These are phyloP conservation scores for Tuber microsphaerosporum DNA, from an alignment of 495 filamentous ascomycete species.

Conservation along the genomic window DNA sequence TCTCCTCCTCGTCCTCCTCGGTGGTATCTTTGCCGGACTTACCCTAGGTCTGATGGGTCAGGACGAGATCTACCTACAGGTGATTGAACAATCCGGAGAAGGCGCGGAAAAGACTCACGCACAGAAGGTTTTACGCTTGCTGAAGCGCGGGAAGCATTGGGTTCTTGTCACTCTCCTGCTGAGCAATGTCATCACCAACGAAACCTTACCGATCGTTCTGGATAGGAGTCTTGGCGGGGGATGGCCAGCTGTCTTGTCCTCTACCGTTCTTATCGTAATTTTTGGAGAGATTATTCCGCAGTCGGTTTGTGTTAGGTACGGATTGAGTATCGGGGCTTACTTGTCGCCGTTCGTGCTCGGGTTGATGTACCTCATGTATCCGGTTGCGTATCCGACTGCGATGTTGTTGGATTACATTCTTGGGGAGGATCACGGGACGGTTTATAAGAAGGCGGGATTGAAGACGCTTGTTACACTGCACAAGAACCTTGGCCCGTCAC, in stretches of 20 bases:
- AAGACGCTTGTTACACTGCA: constrained; percentile 89
- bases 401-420: constrained; percentile 82
- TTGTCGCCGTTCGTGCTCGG: constrained; percentile 81
- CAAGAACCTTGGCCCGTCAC: constrained; percentile 73
- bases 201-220: constrained; percentile 89
- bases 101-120: constrained; percentile 74
- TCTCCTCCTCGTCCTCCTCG: constrained; percentile 68
- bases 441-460: constrained; percentile 90
- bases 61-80: constrained; percentile 95
- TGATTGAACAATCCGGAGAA: constrained; percentile 80
- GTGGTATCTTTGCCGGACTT: constrained; percentile 91
- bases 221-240: constrained; percentile 90
- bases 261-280: constrained; percentile 92
- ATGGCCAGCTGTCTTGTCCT: constrained; percentile 86
- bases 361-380: constrained; percentile 86
- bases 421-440: constrained; percentile 85
- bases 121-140: constrained; percentile 64
- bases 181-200: constrained; percentile 97
- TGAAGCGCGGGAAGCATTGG: constrained; percentile 93
- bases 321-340: constrained; percentile 89
- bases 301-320: constrained; percentile 92
- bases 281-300: constrained; percentile 96
- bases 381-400: constrained; percentile 80
- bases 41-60: constrained; percentile 88
- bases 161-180: constrained; percentile 92